Conservation (phyloP, 306 rosid genomes). For the Castanea crenata region DNA sequence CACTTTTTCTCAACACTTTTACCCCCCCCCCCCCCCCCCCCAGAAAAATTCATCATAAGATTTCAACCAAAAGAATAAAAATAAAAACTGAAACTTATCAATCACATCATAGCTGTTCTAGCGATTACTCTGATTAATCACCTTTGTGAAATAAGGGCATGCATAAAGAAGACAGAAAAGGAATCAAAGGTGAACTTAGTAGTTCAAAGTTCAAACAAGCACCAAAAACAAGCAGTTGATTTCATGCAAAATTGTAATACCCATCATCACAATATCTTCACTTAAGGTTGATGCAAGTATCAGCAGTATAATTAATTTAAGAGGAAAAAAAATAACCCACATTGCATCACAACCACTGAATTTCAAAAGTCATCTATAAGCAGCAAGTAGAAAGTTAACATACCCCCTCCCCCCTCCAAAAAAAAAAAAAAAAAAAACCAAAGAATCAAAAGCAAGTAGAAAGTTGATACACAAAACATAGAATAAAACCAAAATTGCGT, state of each 20-base stretch:
- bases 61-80: too few relatives aligned
- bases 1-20: too few relatives aligned
- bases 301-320: not conserved
- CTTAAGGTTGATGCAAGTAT: not conserved
- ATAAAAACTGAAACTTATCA: too few relatives aligned
- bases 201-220: slow-evolving; percentile 37
- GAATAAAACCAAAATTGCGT: too few relatives aligned
- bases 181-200: not conserved
- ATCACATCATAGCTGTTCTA: too few relatives aligned
- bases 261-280: slow-evolving; percentile 3
- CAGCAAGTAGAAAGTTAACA: not conserved
- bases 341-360: not conserved
- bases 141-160: too few relatives aligned
- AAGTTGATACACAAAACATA: too few relatives aligned
- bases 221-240: slow-evolving; percentile 77
- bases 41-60: too few relatives aligned
- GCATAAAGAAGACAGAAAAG: not conserved
- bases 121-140: too few relatives aligned
- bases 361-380: not conserved
- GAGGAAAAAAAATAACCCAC: slow-evolving; percentile 1
- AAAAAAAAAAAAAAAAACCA: not conserved
- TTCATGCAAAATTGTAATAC: slow-evolving; percentile 47
- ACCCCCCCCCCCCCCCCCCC: too few relatives aligned
- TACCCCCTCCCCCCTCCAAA: too few relatives aligned
- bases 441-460: too few relatives aligned